A percentile compares a stretch with the other conserved stretches of the same genome.
Evolutionary conservation across 148 eudicot genomes (phyloP).

Genomic region (Spergularia marina): DNA sequence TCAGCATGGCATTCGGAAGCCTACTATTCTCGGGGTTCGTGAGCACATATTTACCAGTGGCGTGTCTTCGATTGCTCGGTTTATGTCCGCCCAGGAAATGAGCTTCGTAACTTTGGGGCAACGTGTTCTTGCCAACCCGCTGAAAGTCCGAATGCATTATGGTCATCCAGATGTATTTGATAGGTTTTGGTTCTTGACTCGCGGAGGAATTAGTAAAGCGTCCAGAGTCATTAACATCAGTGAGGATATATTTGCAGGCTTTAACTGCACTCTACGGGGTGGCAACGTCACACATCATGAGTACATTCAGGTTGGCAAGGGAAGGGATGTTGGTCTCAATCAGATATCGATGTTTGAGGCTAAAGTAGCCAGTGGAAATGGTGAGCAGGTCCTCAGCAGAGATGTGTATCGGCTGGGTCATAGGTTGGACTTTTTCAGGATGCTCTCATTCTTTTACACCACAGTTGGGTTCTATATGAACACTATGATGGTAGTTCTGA

Average conservation of each 20-base stretch:
- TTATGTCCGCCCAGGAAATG: conserved; percentile 91
- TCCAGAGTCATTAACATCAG: conserved; percentile 86
- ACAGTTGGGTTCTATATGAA: conserved; percentile 88
- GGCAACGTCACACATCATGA: conserved; percentile 95
- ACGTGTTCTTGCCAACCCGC: conserved; percentile 89
- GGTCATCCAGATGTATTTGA: conserved; percentile 97
- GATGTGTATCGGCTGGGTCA: conserved; percentile 91
- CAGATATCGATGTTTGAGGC: conserved; percentile 95
- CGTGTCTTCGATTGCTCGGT: conserved; percentile 91
- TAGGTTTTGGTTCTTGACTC: conserved; percentile 87
- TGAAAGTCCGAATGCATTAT: conserved; percentile 92
- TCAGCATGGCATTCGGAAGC: conserved; percentile 77
- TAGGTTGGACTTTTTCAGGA: conserved; percentile 83
- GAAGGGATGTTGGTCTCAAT: conserved; percentile 91
- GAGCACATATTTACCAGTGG: conserved; percentile 92
- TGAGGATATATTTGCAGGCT: conserved; percentile 95
- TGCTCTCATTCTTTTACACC: conserved; percentile 84
- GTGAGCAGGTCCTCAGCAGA: conserved; percentile 84
- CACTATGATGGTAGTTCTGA: conserved; percentile 77
- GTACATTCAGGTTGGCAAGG: conserved; percentile 92
- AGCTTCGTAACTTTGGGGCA: conserved; percentile 96
- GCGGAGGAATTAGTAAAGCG: conserved; percentile 93
- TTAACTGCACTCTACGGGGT: conserved; percentile 84
- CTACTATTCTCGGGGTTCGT: conserved; percentile 87
- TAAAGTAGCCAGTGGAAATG: conserved; percentile 87